Conservation (phyloP, 345 rosid genomes). For the Rhizophora mangle region DNA sequence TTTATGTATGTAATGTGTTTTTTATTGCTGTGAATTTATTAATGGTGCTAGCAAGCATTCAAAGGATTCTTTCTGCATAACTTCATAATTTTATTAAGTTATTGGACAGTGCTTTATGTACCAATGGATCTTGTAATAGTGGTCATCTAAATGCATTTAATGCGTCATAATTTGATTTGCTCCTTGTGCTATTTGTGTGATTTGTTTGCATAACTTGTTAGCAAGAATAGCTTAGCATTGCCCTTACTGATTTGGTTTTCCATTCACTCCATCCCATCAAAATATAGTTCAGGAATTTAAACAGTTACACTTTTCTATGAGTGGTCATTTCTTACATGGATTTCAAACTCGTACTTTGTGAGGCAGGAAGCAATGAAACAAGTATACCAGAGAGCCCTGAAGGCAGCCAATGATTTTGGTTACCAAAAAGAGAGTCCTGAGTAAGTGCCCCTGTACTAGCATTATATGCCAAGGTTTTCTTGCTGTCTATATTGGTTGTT, state of each 20-base stretch:
- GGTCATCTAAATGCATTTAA: too few relatives aligned
- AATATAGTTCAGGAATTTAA: conserved; percentile 5
- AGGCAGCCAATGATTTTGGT: conserved; percentile 91
- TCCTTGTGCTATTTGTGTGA: too few relatives aligned
- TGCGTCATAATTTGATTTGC: too few relatives aligned
- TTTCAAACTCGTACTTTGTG: conserved; percentile 3
- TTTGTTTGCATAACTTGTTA: too few relatives aligned
- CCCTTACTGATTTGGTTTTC: background rate
- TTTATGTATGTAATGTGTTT: background rate
- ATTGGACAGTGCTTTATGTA: too few relatives aligned
- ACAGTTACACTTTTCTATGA: background rate
- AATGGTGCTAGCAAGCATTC: too few relatives aligned
- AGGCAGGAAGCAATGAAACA: conserved; percentile 95
- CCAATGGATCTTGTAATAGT: too few relatives aligned
- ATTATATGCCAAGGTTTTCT: background rate
- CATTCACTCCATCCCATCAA: background rate
- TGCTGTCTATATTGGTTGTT: too few relatives aligned
- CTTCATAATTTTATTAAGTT: too few relatives aligned
- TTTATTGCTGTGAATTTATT: too few relatives aligned
- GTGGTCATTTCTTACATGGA: background rate
- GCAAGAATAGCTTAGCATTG: too few relatives aligned
- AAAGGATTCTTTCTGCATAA: too few relatives aligned
- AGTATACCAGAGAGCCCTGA: conserved; percentile 76
- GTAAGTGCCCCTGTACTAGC: conserved; percentile 44
- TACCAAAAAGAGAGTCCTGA: conserved; percentile 93